Evolutionary conservation across 2,329 filamentous ascomycete genomes (phyloP).

Genomic region (Trichoderma simmonsii): DNA sequence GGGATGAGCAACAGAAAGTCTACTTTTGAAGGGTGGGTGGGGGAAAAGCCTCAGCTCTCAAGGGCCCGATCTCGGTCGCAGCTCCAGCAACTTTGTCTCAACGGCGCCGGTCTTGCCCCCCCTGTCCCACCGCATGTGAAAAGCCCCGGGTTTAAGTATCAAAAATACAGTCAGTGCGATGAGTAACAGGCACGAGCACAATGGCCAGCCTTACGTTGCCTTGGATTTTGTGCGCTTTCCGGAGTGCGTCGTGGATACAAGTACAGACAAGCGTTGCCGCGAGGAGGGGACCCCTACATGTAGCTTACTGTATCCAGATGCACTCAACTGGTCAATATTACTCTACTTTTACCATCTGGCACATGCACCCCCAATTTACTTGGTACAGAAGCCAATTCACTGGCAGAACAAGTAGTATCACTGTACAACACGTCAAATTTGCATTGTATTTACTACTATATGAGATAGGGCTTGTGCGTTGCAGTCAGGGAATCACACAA

Average conservation of each 20-base stretch:
- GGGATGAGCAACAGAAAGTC: conserved; percentile 17
- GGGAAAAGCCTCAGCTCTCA: conserved; percentile 9
- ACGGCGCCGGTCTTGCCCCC: background rate
- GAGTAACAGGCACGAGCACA: conserved; percentile 10
- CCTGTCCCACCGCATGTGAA: conserved; percentile 16
- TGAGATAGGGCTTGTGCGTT: background rate
- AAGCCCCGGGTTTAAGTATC: background rate
- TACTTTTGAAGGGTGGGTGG: conserved; percentile 19
- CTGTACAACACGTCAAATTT: background rate
- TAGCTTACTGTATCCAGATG: conserved; percentile 10
- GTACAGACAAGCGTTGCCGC: background rate
- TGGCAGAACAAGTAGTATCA: background rate
- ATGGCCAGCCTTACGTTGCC: conserved; percentile 14
- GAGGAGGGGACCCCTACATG: background rate
- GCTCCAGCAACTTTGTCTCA: background rate
- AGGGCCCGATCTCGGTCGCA: conserved; percentile 16
- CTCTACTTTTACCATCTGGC: background rate
- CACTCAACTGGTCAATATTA: background rate
- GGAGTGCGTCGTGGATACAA: background rate
- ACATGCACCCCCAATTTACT: background rate
- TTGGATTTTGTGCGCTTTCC: background rate
- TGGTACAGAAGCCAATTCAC: background rate
- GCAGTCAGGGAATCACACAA: too few relatives aligned
- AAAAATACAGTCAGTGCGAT: conserved; percentile 18
- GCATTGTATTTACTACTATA: background rate